Evolutionary conservation across 139 green algal species (phyloP).

Genomic region (Picochlorum sp.): DNA sequence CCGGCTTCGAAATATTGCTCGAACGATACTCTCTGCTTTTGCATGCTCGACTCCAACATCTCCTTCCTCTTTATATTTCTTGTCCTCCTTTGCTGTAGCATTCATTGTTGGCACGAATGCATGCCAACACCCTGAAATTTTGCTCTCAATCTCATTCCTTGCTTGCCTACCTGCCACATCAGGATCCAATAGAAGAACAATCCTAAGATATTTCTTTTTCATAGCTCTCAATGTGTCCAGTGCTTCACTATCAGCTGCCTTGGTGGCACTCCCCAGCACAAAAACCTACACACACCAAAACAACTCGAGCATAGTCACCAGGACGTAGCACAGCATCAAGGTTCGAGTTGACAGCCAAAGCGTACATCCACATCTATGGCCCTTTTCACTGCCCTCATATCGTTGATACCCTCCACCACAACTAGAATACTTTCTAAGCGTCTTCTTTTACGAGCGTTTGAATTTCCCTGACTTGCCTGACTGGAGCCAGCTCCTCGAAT

Average conservation of each 20-base stretch:
- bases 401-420: constrained; percentile 22
- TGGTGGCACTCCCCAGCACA: constrained; percentile 6
- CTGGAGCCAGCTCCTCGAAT: not conserved
- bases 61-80: constrained; percentile 18
- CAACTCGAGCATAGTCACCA: no score
- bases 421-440: constrained; percentile 2
- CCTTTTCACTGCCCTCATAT: constrained; percentile 9
- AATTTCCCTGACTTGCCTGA: not conserved
- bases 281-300: no score
- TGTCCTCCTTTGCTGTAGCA: constrained; percentile 1
- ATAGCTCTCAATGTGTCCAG: not conserved
- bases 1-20: constrained; percentile 5
- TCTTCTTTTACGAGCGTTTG: no score
- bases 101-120: constrained; percentile 24
- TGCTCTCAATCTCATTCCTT: constrained; percentile 13
- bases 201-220: not conserved
- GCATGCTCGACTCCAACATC: constrained; percentile 44
- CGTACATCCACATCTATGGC: constrained; percentile 1
- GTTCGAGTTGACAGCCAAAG: not conserved
- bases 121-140: constrained; percentile 19
- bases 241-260: not conserved
- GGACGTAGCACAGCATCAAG: no score
- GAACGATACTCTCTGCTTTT: constrained; percentile 1
- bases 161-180: constrained; percentile 34
- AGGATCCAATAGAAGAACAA: constrained; percentile 33